phyloP scores from a whole-genome alignment of 2,329 filamentous ascomycete species.

The Beauveria australis region DNA sequence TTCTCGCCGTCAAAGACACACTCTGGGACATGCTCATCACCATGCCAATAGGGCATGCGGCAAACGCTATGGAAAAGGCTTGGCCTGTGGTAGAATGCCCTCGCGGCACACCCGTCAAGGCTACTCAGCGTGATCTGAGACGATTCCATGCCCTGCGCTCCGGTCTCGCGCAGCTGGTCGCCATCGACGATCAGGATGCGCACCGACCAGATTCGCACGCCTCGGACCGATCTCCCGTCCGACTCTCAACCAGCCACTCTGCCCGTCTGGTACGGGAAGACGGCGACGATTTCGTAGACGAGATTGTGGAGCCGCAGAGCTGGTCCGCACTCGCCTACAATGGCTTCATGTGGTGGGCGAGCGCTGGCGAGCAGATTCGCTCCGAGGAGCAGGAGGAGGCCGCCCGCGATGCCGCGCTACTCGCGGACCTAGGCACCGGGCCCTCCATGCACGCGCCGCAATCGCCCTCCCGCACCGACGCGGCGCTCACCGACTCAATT shows the following conservation, averaged over 20 bases:
- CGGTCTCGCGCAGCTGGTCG: constrained; percentile 46
- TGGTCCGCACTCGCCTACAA: constrained; percentile 72
- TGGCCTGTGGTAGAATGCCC: constrained; percentile 72
- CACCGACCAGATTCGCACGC: constrained; percentile 21
- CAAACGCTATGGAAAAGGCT: constrained; percentile 48
- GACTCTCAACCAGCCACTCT: constrained; percentile 21
- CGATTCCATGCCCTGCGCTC: constrained; percentile 64
- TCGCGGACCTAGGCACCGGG: constrained; percentile 41
- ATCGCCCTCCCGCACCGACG: constrained; percentile 22
- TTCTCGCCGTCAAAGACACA: constrained; percentile 75
- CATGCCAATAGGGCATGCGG: constrained; percentile 57
- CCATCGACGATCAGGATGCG: constrained; percentile 16
- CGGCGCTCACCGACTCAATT: constrained; percentile 34
- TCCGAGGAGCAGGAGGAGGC: constrained; percentile 52
- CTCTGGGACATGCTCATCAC: constrained; percentile 88
- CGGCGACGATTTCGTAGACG: constrained; percentile 42
- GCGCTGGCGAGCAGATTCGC: constrained; percentile 63
- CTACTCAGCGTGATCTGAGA: constrained; percentile 82
- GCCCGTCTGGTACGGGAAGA: constrained; percentile 25
- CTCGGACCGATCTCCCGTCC: constrained; percentile 19
- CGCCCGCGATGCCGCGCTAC: constrained; percentile 45
- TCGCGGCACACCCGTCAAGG: constrained; percentile 60
- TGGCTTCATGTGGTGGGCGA: constrained; percentile 87
- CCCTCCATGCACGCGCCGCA: constrained; percentile 21
- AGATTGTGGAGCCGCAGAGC: constrained; percentile 53